Base-by-base conservation (phyloP, 805 yeast species). In the Wickerhamia fluorescens region DNA sequence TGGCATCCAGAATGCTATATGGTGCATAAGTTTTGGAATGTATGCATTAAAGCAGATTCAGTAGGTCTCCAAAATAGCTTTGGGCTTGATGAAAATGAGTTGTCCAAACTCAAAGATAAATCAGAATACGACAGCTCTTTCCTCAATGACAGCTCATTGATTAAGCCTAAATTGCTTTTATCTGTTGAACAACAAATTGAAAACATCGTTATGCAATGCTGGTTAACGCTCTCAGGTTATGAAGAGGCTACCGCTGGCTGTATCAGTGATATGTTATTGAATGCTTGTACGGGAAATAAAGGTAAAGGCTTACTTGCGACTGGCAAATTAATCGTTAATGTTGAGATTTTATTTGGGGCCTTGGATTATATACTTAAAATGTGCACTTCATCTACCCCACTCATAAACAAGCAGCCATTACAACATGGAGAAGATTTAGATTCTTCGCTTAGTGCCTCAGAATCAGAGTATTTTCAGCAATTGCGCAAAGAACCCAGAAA, bases 1-100 rank as follows among this genome's bases (percentile, higher is more conserved):
- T 92, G 99, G 99, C 99, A 92, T 56, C 97, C 96, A 2, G 97
- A 94, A 52, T 92, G 99, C 62, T 92, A 87, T 51, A 94, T 94
- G 87, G 94, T 92, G 27, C 88, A 83, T 61, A 88, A 88, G 54
- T 88, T 86, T 47, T 92, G 98, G 98, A 87, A 86, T 49, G 94
- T 88, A 13, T 71, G 78, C 33, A 64, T 92, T 14, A 70, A 80
- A 1, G 68, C 81, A 0, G 78, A 71, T 28, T 61, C 72, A 6
- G 68, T 80, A 16, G 70, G 88, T 64, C 21, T 56, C 25, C 54
- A 48, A 20, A 36, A 30, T 9, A 33, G 35, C 16, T 41, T 37
- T 24, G 29, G 36, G 16, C 20, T 43, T 24, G 30, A 36, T 11
- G 32, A 35, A 10, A 20, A 24, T n/a, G 33, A 40, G 24, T 33